Evolutionary conservation across 352 stramenopile genomes (phyloP).

Genomic region (Globisporangium middletonii): DNA sequence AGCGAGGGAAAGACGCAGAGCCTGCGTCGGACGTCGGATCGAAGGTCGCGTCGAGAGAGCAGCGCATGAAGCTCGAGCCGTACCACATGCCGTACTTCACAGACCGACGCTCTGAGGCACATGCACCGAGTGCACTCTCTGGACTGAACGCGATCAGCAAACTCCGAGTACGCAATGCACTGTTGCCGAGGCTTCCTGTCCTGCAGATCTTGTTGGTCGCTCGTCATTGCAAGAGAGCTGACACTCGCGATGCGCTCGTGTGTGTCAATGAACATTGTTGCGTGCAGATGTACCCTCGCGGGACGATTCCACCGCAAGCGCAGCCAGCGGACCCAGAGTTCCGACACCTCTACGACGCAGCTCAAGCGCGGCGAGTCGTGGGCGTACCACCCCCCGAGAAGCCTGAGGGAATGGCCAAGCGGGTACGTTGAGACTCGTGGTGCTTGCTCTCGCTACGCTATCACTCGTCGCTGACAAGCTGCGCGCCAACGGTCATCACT

Average conservation of each 20-base stretch:
- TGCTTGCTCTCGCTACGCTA: neutral
- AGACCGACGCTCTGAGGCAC: neutral
- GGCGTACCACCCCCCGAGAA: neutral
- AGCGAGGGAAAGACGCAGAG: neutral
- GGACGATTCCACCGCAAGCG: slow-evolving; percentile 34
- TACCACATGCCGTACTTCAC: slow-evolving; percentile 31
- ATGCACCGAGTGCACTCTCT: neutral
- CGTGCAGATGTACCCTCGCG: slow-evolving; percentile 30
- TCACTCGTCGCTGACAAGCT: neutral
- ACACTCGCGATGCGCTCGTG: neutral
- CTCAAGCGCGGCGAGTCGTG: slow-evolving; percentile 21
- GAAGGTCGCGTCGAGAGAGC: neutral
- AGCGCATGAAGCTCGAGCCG: slow-evolving; percentile 17
- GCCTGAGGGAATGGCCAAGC: neutral
- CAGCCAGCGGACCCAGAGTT: slow-evolving; percentile 50
- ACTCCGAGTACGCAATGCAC: slow-evolving; percentile 1
- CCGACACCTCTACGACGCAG: slow-evolving; percentile 37
- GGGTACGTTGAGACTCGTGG: neutral
- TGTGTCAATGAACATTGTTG: neutral
- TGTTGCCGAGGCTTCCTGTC: neutral
- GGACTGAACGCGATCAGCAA: slow-evolving; percentile 1
- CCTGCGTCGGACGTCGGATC: neutral
- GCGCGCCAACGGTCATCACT: neutral
- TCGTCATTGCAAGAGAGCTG: neutral
- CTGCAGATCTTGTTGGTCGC: neutral